A percentile compares a stretch with the other conserved stretches of the same genome.
Evolutionary conservation across 805 yeast species (phyloP).

Genomic region (Metahyphopichia silvanorum): DNA sequence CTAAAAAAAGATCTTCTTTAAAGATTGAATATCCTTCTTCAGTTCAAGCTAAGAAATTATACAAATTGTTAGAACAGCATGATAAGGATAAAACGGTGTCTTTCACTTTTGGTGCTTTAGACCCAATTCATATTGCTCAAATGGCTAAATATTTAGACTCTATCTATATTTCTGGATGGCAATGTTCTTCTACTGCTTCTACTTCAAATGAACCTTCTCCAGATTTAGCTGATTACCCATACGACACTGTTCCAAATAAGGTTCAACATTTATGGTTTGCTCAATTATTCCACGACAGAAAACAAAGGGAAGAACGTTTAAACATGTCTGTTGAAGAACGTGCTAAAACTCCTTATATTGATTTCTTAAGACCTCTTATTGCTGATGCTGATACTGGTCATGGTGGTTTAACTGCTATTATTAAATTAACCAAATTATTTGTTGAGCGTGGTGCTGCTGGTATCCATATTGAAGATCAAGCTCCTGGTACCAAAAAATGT

Average conservation of each 20-base stretch:
- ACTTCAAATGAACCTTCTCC: constrained; percentile 98
- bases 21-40: constrained; percentile 75
- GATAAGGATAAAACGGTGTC: constrained; percentile 70
- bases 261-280: constrained; percentile 97
- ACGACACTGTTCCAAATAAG: constrained; percentile 98
- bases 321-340: constrained; percentile 61
- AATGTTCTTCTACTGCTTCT: constrained; percentile 96
- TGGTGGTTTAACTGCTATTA: constrained; percentile 96
- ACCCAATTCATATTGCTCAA: constrained; percentile 92
- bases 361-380: constrained; percentile 88
- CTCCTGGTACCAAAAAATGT: constrained; percentile 97
- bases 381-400: constrained; percentile 99
- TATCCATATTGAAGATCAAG: constrained; percentile 97
- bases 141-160: constrained; percentile 96
- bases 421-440: constrained; percentile 92
- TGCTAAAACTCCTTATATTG: constrained; percentile 68
- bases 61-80: constrained; percentile 65
- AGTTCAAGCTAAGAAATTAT: constrained; percentile 79
- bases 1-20: constrained; percentile 79
- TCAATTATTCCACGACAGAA: constrained; percentile 94
- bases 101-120: constrained; percentile 92
- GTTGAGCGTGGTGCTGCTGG: constrained; percentile 99
- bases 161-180: constrained; percentile 97
- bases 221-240: constrained; percentile 97
- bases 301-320: constrained; percentile 84